Evolutionary conservation across 441 rosid genomes (phyloP), one percentile per base, ranked within the genome.

Genomic region (Populus hybrid): DNA sequence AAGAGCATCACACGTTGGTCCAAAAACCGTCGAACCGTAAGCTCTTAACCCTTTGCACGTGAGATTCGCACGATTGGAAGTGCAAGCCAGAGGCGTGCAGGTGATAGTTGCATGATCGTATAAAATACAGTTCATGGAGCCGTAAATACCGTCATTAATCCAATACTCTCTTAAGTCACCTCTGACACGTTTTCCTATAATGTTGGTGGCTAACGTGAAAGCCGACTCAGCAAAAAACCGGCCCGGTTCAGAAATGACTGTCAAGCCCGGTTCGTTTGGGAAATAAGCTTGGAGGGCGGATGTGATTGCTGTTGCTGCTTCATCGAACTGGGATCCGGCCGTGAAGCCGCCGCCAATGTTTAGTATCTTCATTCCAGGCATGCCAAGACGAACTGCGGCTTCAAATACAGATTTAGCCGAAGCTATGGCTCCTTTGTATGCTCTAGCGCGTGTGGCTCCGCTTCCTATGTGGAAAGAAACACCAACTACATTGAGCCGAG

Each of bases 291-390:
- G 40, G 4, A 85, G 1, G 1, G 85, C 83, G 4, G 50, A 23
- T 61, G 75, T 82, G 18, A 85, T 65, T 1, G 65, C 35, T 1
- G 69, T 71, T 14, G 82, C 80, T 6, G 82, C 85, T n/a, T 82
- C 77, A 1, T 77, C 79, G 5, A 87, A 87, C n/a, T 65, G 75
- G 18, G 74, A 40, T 34, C 78, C 81, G 0, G 84, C 77, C 2
- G 80, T 78, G 75, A 84, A 86, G 9, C 89, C 87, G 0, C 87
- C 86, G 3, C 86, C 89, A 3, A 86, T 82, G 75, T 86, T 40
- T 0, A 86, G 75, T 14, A 78, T n/a, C 0, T 21, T 68, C 84
- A 84, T 76, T 66, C 67, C 18, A 19, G 85, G 78, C 79, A 78
- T 16, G 18, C 81, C 86, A 5, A 83, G 79, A 23, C 68, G 59